These are phyloP conservation scores for Chytriomyces sp. DNA, from an alignment of 192 early-diverging fungal genomes.

Conservation along the genomic window DNA sequence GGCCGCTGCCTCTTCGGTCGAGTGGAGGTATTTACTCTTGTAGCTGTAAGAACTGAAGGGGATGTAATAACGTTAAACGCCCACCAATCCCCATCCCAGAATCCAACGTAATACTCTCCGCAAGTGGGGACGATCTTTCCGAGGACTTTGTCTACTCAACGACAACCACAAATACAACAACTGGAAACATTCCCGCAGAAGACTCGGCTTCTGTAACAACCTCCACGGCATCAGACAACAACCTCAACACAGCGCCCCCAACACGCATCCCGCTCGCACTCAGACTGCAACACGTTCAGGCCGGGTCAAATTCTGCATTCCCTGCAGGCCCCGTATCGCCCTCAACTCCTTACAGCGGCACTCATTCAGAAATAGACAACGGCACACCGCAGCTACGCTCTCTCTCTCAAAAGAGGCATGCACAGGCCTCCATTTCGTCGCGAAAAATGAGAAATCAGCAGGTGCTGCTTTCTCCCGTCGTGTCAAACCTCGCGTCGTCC, in stretches of 20 bases:
- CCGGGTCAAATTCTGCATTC: not conserved
- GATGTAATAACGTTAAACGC: no score
- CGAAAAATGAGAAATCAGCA: not conserved
- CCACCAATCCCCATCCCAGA: no score
- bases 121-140: not conserved
- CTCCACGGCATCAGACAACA: not conserved
- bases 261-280: not conserved
- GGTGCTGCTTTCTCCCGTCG: not conserved
- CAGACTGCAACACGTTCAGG: not conserved
- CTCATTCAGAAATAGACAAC: not conserved
- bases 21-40: not conserved
- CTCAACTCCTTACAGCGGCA: not conserved
- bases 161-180: no score
- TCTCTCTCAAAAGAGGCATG: not conserved
- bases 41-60: no score
- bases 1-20: not conserved
- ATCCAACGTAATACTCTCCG: not conserved
- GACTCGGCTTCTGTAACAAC: not conserved
- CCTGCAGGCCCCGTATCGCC: not conserved
- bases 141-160: not conserved
- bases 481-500: not conserved
- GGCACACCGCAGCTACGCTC: not conserved
- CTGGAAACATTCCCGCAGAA: no score
- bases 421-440: not conserved
- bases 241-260: not conserved